Evolutionary conservation across 2,329 filamentous ascomycete species (phyloP), one percentile per base, ranked within the genome.

Genomic region (Harringtonia aguacate): DNA sequence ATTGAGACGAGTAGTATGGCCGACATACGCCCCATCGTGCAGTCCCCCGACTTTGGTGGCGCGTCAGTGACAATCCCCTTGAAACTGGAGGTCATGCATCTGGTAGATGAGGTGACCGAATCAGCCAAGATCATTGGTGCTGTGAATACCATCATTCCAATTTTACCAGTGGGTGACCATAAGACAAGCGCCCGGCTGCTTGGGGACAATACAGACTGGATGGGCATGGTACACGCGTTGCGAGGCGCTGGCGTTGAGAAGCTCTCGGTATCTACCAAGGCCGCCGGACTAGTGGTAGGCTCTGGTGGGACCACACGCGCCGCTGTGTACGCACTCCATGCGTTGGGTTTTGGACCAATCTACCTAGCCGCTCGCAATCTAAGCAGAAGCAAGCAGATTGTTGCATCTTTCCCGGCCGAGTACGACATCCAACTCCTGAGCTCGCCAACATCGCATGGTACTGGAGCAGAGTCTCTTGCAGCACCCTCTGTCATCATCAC

Each of bases 161-260:
- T 76, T 4, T 43, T 39, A 14, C 57, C 58, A 22, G 58, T n/a
- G n/a, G 28, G 64, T 8, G 56, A 53, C 8, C 66, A 61, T 4
- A 67, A 65, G 4, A 62, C 68, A 5, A n/a, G 17, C 44, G 63
- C 63, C 39, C 73, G 69, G 20, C 75, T 97, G 4, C 61, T 85
- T 15, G 92, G 92, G 36, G 85, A 89, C 59, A 98, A 98, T 63
- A 98, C 92, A 13, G 92, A 98, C 66, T 98, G 88, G 84, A 75
- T 79, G 56, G 92, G 92, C 49, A 98, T 98, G 79, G 79, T 84
- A 3, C 77, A 84, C 53, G 81, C 86, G 4, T 74, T 98, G 18
- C 77, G 75, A 46, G 76, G 77, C 35, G 80, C 78, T 2, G 86
- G 86, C 8, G 68, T 84, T 33, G 65, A 48, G 61, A 50, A 60